Conservation (phyloP, 1,284 basidiomycete genomes). For the Clitocybe nebularis region DNA sequence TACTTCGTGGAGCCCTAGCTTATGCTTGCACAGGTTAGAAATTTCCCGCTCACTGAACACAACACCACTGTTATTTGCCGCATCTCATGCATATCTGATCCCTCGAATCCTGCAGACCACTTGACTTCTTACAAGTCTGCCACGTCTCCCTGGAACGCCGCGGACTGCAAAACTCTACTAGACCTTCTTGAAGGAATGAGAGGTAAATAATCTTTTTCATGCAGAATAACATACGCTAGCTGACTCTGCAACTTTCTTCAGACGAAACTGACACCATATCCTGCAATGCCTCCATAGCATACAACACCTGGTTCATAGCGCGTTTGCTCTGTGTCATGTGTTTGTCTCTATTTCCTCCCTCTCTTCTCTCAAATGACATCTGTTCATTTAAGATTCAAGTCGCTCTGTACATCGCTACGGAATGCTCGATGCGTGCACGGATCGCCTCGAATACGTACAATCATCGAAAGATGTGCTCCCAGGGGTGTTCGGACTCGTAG, state of each 20-base stretch:
- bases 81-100: neutral
- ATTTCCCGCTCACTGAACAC: too few species aligned
- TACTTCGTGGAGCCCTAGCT: neutral
- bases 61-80: too few species aligned
- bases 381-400: too few species aligned
- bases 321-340: neutral
- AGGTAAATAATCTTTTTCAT: too few species aligned
- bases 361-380: neutral
- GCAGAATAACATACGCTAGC: too few species aligned
- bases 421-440: conserved; percentile 1
- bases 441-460: neutral
- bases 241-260: too few species aligned
- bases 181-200: neutral
- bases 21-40: neutral
- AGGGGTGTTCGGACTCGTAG: neutral
- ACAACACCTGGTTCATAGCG: conserved; percentile 1
- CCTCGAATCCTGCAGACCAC: neutral
- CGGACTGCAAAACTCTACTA: neutral
- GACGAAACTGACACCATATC: too few species aligned
- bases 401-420: conserved; percentile 1
- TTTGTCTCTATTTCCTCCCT: neutral
- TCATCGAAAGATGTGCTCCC: neutral
- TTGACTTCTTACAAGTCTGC: neutral
- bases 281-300: too few species aligned
- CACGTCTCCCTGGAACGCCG: neutral